Evolutionary conservation across 2,329 filamentous ascomycete species (phyloP), one percentile per base, ranked within the genome.

Genomic region (Phialophora verrucosa): DNA sequence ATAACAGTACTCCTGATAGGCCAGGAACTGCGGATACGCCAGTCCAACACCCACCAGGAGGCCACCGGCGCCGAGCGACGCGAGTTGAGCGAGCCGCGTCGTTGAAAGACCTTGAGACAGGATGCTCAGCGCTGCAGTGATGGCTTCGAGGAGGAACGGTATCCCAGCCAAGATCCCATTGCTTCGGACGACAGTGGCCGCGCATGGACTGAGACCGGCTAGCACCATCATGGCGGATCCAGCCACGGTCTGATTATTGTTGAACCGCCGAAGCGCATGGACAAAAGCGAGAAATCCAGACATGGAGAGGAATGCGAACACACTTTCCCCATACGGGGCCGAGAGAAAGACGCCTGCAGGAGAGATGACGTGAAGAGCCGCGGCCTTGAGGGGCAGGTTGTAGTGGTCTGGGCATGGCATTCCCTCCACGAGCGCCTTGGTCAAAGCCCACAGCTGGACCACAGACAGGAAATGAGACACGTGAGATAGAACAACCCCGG

Each of bases 301-400:
- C 73, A 97, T 91, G 49, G 90, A 91, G 38, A 97, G 81, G 25
- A 91, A 82, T 0, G 94, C 88, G 77, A 93, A 97, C 0, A 89
- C 77, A 69, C 90, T 88, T 80, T 99, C 95, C 10, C 88, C 85
- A 77, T 95, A 96, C 0, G 94, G 92, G 0, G 93, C 90, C 0
- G 90, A 93, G 20, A 99, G 85, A 75, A 99, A 98, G 2, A 97
- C 79, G 0, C 94, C 94, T 0, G 91, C 95, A 0, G 95, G 94
- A 0, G 91, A 95, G 57, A 98, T 75, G 63, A 96, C 85, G 76
- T 98, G 92, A 57, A 98, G 81, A 17, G 85, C 80, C 2, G 92
- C 87, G 8, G 92, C 84, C 25, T 90, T 75, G 68, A 94, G 88
- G 1, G 91, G 85, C 49, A 90, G 77, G n/a, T 76, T n/a, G 69